Conservation (phyloP, 768 basidiomycete genomes). For the Leccinum arenicola region DNA sequence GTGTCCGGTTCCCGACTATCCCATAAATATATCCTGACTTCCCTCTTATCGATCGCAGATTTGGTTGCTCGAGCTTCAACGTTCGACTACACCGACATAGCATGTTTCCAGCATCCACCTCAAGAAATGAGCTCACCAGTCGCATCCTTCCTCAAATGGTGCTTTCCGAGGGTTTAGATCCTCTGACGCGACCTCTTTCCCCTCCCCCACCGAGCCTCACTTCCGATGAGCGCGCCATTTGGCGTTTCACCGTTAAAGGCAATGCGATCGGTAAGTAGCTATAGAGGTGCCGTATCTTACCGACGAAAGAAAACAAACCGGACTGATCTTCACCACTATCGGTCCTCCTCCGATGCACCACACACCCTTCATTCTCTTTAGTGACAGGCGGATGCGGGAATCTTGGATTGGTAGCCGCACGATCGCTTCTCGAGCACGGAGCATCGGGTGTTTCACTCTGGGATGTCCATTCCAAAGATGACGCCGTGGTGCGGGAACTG, state of each 20-base stretch:
- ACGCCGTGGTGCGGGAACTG: conserved; percentile 17
- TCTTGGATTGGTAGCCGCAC: conserved; percentile 36
- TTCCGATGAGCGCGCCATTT: conserved; percentile 28
- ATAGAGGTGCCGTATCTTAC: neutral
- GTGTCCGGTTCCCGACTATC: neutral
- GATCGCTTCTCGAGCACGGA: conserved; percentile 45
- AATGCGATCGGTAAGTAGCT: conserved; percentile 38
- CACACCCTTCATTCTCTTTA: conserved; percentile 10
- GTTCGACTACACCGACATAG: neutral
- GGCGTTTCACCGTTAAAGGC: conserved; percentile 38
- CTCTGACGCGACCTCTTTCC: conserved; percentile 28
- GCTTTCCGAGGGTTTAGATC: conserved; percentile 33
- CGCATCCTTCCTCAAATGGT: conserved; percentile 33
- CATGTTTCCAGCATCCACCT: conserved; percentile 8
- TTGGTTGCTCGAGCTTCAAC: neutral
- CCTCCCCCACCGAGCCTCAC: conserved; percentile 17
- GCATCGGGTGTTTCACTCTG: conserved; percentile 28
- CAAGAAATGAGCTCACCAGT: conserved; percentile 27
- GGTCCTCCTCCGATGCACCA: neutral
- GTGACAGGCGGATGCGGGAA: conserved; percentile 45
- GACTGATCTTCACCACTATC: neutral
- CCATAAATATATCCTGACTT: neutral
- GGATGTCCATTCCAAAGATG: conserved; percentile 17
- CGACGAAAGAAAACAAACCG: neutral
- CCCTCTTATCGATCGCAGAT: neutral